Evolutionary conservation across 2,329 filamentous ascomycete species (phyloP), one percentile per base, ranked within the genome.

Genomic region (Colletotrichum sp.): DNA sequence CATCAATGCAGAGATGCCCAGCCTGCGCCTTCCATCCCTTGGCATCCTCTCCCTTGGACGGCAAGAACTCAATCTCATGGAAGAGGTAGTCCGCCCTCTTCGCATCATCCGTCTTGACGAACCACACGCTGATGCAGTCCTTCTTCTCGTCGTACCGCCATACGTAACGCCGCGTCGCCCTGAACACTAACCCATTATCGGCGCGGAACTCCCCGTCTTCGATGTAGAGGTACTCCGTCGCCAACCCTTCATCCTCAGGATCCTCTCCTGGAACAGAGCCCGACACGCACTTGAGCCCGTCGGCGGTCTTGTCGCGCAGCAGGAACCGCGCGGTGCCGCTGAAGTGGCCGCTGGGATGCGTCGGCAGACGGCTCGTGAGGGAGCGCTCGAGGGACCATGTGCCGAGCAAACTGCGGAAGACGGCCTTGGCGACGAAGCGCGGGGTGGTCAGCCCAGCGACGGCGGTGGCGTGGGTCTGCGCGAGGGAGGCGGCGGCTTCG

Each of bases 391-490:
- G 86, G 5, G 84, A 88, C 94, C 94, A 96, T 5, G 87, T 86
- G 8, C 94, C 94, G 39, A 95, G 90, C 2, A 96, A 86, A 9
- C 91, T 93, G 74, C 93, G 87, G 81, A 95, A 96, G 1, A 94
- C 90, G 7, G 93, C 94, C 6, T 89, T 86, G 1, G 93, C 88
- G 4, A 94, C 89, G 74, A 93, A 94, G 5, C 85, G 84, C 0
- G 85, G 84, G 3, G 83, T 84, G 2, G 82, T 85, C 19, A 90
- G 82, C 2, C 86, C 88, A 0, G 84, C 86, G 1, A 83, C 77
- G 2, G 87, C 83, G 1, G 88, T 82, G 0, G 81, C 81, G 44
- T 86, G 85, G 39, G 89, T 90, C 78, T 89, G 87, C 11, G 81
- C 82, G 11, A 89, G 85, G 27, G 87, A 90, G 13, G 80, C 83